Conservation (phyloP, 1,284 basidiomycete species). For the Moniliella sp. region DNA sequence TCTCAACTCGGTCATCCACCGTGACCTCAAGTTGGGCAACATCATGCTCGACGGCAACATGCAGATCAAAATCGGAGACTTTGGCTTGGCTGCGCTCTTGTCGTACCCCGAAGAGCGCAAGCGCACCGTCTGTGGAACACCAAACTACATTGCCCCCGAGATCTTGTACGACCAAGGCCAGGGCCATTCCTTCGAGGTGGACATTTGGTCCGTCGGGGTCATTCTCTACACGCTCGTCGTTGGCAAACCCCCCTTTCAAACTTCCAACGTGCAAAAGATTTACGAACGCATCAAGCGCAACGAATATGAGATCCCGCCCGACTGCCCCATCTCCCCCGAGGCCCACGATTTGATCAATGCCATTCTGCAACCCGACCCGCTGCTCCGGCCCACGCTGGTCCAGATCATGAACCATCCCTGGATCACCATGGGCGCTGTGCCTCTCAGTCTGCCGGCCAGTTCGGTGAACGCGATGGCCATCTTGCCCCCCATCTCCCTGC, state of each 20-base stretch:
- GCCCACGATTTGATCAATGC: constrained; percentile 58
- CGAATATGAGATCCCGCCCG: constrained; percentile 70
- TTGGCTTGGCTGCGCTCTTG: constrained; percentile 83
- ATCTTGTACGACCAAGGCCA: constrained; percentile 83
- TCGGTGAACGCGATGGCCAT: constrained; percentile 57
- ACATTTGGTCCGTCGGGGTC: constrained; percentile 91
- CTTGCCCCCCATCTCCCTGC: constrained; percentile 49
- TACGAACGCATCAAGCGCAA: constrained; percentile 72
- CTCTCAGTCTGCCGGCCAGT: constrained; percentile 55
- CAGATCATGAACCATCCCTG: constrained; percentile 41
- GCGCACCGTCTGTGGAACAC: constrained; percentile 90
- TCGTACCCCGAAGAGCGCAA: constrained; percentile 87
- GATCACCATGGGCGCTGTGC: no score
- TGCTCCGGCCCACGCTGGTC: no score
- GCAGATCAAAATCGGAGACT: constrained; percentile 92
- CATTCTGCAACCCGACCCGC: constrained; percentile 53
- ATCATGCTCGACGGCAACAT: constrained; percentile 74
- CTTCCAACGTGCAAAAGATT: constrained; percentile 53
- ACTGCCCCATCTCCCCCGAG: constrained; percentile 50
- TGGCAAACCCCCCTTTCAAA: constrained; percentile 88
- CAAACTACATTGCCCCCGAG: constrained; percentile 95
- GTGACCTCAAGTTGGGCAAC: constrained; percentile 59
- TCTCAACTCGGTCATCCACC: constrained; percentile 53
- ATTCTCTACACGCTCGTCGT: constrained; percentile 84
- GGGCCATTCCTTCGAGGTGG: constrained; percentile 91